Percentiles rank a stretch among this genome's conserved stretches.
phyloP scores from a whole-genome alignment of 805 yeast genomes.

The Lipomyces lipofer region DNA sequence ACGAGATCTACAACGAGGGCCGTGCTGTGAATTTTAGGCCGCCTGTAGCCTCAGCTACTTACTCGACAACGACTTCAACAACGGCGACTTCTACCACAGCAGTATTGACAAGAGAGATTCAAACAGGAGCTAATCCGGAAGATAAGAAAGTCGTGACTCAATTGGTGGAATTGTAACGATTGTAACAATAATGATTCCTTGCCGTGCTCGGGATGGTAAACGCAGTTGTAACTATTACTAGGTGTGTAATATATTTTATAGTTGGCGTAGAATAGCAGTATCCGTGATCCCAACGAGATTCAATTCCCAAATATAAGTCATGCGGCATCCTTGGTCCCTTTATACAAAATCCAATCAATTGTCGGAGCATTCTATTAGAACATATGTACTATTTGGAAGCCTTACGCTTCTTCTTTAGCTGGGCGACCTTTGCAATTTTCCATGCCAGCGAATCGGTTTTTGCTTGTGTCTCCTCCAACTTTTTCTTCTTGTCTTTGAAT shows the following conservation, averaged over 20 bases:
- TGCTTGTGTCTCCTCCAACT: conserved; percentile 5
- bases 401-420: conserved; percentile 25
- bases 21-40: conserved; percentile 41
- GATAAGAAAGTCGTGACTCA: not conserved
- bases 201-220: too few species aligned
- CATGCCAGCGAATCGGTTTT: conserved; percentile 27
- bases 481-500: conserved; percentile 29
- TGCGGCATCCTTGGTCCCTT: too few species aligned
- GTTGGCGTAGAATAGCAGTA: too few species aligned
- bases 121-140: conserved; percentile 1
- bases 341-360: not conserved
- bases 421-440: conserved; percentile 23
- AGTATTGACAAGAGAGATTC: conserved; percentile 1
- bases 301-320: too few species aligned
- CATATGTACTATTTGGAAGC: too few species aligned
- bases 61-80: conserved; percentile 4
- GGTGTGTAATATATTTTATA: too few species aligned
- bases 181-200: too few species aligned
- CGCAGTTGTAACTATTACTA: too few species aligned
- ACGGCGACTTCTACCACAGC: not conserved
- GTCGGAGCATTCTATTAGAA: too few species aligned
- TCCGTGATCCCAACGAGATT: too few species aligned
- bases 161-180: conserved; percentile 10
- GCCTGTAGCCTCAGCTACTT: conserved; percentile 35
- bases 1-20: conserved; percentile 58